A percentile compares a stretch with the other conserved stretches of the same genome.
Evolutionary conservation across 2,329 filamentous ascomycete species (phyloP).

Genomic region (Cercospora brassicicola): DNA sequence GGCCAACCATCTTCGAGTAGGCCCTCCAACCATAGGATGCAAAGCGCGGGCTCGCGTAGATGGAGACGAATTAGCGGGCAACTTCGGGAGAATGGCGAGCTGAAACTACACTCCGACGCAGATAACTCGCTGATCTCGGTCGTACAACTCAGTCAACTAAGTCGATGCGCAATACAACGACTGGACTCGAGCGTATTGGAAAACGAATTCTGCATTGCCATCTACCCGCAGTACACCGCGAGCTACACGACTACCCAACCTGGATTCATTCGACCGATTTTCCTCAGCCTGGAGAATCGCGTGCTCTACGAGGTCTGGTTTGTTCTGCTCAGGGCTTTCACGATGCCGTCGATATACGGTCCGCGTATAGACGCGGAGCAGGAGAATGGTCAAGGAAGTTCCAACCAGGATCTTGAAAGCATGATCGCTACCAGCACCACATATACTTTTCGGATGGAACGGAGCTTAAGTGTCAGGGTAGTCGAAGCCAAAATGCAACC

Average conservation of each 20-base stretch:
- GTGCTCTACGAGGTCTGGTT: constrained; percentile 98
- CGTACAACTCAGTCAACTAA: constrained; percentile 84
- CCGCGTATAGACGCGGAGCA: constrained; percentile 39
- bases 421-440: constrained; percentile 42
- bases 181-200: constrained; percentile 87
- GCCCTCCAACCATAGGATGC: constrained; percentile 56
- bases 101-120: constrained; percentile 85
- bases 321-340: constrained; percentile 84
- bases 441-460: constrained; percentile 68
- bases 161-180: constrained; percentile 84
- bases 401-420: constrained; percentile 27
- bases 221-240: constrained; percentile 88
- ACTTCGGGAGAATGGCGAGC: constrained; percentile 88
- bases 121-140: constrained; percentile 77
- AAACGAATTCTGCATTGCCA: constrained; percentile 89
- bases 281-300: constrained; percentile 80
- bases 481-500: constrained; percentile 61
- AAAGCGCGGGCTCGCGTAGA: constrained; percentile 59
- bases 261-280: constrained; percentile 83
- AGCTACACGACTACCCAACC: constrained; percentile 63
- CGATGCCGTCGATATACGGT: constrained; percentile 85
- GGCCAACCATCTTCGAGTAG: constrained; percentile 34
- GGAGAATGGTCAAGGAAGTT: constrained; percentile 22
- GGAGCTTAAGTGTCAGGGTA: constrained; percentile 59
- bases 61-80: constrained; percentile 93